Evolutionary conservation across 148 eudicot genomes (phyloP), one percentile per base, ranked within the genome.

Genomic region (Silene conica): DNA sequence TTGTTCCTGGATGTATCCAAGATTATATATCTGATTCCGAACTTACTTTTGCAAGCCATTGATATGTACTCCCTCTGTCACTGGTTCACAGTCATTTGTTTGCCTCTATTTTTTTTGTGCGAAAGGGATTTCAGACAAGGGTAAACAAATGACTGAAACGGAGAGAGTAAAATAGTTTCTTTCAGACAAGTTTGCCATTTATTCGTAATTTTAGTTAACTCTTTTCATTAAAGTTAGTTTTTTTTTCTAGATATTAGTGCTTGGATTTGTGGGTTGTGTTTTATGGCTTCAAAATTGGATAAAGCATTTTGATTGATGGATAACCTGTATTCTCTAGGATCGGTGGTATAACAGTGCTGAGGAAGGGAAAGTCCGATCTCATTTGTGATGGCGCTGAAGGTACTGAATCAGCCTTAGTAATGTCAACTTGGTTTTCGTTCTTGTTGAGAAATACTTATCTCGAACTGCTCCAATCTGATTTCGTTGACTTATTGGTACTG

Each of bases 321-420:
- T 75, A 31, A 34, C 73, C 55, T 77, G 74, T 55, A 69, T 80
- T 82, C 43, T 73, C 74, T 87, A 95, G 99, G 82, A 83, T 95
- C 80, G 98, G 91, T 63, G 86, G 90, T 59, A 86, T 87, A 59
- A 95, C 99, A 43, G 78, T 95, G 76, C 81, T 95, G 60, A 78
- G 89, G 80, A 95, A 95, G 82, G 99, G 99, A 75, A 88, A 85
- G 81, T 82, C 85, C 38, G 99, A 95, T 85, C 85, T 84, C 16
- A 83, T 92, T 75, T 90, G 93, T 79, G 90, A 95, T 76, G 99
- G 99, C 67, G 77, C 88, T 60, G 74, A 82, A 68, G 99, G 99
- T 93, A 86, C 19, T 21, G 18, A 66, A 50, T 59, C 63, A 26
- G 8, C 79, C 45, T 25, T 70, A 18, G 60, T 63, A 59, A 25